Evolutionary conservation across 1,284 basidiomycete genomes (phyloP), one percentile per base, ranked within the genome.

Genomic region (Leccinum pachyderme): DNA sequence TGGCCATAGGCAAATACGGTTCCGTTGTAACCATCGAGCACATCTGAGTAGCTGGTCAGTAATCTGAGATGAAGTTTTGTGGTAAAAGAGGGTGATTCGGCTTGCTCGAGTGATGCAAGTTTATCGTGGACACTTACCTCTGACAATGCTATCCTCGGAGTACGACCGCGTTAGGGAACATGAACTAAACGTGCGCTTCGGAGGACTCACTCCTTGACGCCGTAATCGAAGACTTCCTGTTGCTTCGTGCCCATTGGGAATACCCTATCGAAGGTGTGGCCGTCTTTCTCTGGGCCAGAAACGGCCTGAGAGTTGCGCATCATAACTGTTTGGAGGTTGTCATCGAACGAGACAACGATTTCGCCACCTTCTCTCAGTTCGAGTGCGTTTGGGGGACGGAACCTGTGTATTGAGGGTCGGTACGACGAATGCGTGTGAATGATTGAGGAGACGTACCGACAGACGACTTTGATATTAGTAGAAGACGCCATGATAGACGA

Each of bases 1-100:
- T 99, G 97, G 56, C 97, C 97, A 73, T 99, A 99, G 47, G 97
- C 97, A 73, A 99, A 99, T 35, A 98, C 86, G 0, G 95, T 98
- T 50, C 96, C 96, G 67, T 99, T 99, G 79, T 99, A 99, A 13
- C 97, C 97, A 74, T 95, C 91, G 71, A 99, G 84, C 52, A 99
- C 97, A 82, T 99, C 96, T 96, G 59, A 48, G 47, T 46, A 53
- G 44, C 37, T 27, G 11, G 58, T 70, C 50, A 69, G 61, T 54
- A 27, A 67, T 58, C 53, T 48, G 32, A 27, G 24, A 51, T 32
- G 31, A 41, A 28, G 33, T 46, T 37, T 31, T 39, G 49, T 31
- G 49, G 47, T 55, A 49, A 52, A 39, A 54, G 51, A 35, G 13
- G 49, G 54, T 48, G 44, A 51, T 55, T 44, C 47, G 53, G 39